Evolutionary conservation across 441 rosid species (phyloP).

Genomic region (Populus hybrid): DNA sequence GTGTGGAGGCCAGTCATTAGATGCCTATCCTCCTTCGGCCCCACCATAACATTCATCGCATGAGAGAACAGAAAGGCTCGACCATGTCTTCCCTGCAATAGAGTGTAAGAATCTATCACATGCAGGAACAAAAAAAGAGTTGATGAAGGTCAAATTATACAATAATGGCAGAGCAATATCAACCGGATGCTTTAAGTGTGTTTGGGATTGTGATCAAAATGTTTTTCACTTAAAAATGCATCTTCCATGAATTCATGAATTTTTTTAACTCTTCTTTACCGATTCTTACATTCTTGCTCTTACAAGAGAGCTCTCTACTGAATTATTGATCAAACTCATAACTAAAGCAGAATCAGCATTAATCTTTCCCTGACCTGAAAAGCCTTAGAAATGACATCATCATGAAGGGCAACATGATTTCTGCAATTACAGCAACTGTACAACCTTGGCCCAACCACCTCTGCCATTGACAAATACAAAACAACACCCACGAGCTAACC

Average conservation of each 20-base stretch:
- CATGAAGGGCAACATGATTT: slow-evolving; percentile 63
- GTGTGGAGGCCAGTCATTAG: slow-evolving; percentile 70
- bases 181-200: neutral
- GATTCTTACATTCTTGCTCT: neutral
- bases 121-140: neutral
- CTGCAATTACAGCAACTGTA: slow-evolving; percentile 75
- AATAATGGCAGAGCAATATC: neutral
- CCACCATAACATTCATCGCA: slow-evolving; percentile 54
- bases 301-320: neutral
- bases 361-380: slow-evolving; percentile 48
- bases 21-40: slow-evolving; percentile 61
- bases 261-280: neutral
- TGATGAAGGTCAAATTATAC: neutral
- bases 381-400: slow-evolving; percentile 65
- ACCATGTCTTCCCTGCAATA: slow-evolving; percentile 57
- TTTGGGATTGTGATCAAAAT: too few species aligned
- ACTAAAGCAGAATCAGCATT: slow-evolving; percentile 13
- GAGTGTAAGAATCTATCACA: neutral
- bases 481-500: slow-evolving; percentile 13
- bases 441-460: slow-evolving; percentile 55
- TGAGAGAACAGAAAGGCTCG: slow-evolving; percentile 68
- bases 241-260: neutral
- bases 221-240: too few species aligned
- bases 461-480: slow-evolving; percentile 37
- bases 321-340: neutral